Evolutionary conservation across 179 eudicot genomes (phyloP).

Genomic region (Heliamphora pulchella): DNA sequence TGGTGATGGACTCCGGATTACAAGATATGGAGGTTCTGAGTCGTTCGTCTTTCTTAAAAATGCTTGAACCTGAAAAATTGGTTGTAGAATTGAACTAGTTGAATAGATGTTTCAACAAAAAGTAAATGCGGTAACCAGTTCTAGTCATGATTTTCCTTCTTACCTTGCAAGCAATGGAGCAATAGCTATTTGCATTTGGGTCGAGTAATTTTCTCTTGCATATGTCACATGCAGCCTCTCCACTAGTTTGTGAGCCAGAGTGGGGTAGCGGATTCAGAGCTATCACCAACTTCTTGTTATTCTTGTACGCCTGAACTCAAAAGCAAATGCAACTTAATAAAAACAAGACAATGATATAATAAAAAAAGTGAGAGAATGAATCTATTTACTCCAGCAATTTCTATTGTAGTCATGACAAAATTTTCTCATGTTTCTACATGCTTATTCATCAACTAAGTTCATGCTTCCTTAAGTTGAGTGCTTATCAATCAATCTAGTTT

Average conservation of each 20-base stretch:
- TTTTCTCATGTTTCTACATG: neutral
- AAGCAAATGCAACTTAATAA: neutral
- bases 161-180: conserved; percentile 62
- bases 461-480: conserved; percentile 1
- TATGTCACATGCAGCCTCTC: conserved; percentile 27
- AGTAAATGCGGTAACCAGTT: neutral
- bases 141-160: neutral
- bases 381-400: neutral
- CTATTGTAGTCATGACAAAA: neutral
- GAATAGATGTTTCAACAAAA: neutral
- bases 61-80: conserved; percentile 31
- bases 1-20: conserved; percentile 10
- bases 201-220: conserved; percentile 46
- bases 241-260: conserved; percentile 26
- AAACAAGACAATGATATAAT: neutral
- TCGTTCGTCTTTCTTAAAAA: conserved; percentile 19
- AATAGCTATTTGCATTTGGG: conserved; percentile 31
- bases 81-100: conserved; percentile 9
- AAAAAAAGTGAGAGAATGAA: neutral
- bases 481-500: neutral
- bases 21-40: conserved; percentile 30
- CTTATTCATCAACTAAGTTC: neutral
- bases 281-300: conserved; percentile 43
- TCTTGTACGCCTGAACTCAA: conserved; percentile 32
- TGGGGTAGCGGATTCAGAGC: conserved; percentile 53